phyloP scores from a whole-genome alignment of 2,329 filamentous ascomycete species.

The Herpotrichia juniperi region DNA sequence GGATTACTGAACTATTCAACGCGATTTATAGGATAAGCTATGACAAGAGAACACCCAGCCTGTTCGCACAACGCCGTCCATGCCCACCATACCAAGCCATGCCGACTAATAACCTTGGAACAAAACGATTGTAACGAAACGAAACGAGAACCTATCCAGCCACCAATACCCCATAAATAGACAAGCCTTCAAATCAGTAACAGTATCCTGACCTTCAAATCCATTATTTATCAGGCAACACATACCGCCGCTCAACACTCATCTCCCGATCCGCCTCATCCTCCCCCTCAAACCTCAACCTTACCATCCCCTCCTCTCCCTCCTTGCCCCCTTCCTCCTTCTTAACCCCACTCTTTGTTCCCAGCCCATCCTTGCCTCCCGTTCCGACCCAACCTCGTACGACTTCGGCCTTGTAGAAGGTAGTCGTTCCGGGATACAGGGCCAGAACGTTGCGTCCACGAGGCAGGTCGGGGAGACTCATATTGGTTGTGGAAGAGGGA shows the following conservation, averaged over 20 bases:
- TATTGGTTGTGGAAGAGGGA: slow-evolving; percentile 45
- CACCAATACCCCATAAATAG: neutral
- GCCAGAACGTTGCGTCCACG: slow-evolving; percentile 54
- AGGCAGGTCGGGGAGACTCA: slow-evolving; percentile 48
- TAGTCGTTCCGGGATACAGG: slow-evolving; percentile 59
- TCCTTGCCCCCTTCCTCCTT: slow-evolving; percentile 44
- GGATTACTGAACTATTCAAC: neutral
- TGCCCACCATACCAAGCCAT: neutral
- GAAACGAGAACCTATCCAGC: neutral
- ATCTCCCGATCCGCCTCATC: slow-evolving; percentile 52
- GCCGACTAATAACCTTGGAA: neutral
- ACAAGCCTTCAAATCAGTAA: too few species aligned
- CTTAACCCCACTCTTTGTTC: slow-evolving; percentile 36
- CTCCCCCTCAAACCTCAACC: slow-evolving; percentile 56
- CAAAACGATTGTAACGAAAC: neutral
- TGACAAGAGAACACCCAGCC: neutral
- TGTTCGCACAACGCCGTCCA: neutral
- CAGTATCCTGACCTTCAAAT: neutral
- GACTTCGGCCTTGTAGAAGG: slow-evolving; percentile 60
- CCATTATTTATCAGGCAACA: slow-evolving; percentile 47
- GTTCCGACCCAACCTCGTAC: slow-evolving; percentile 47
- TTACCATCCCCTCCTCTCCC: slow-evolving; percentile 46
- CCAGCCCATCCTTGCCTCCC: slow-evolving; percentile 14
- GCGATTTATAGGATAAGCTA: neutral
- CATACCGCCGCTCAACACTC: slow-evolving; percentile 58